Evolutionary conservation across 768 basidiomycete genomes (phyloP).

Genomic region (Amanita rubescens): DNA sequence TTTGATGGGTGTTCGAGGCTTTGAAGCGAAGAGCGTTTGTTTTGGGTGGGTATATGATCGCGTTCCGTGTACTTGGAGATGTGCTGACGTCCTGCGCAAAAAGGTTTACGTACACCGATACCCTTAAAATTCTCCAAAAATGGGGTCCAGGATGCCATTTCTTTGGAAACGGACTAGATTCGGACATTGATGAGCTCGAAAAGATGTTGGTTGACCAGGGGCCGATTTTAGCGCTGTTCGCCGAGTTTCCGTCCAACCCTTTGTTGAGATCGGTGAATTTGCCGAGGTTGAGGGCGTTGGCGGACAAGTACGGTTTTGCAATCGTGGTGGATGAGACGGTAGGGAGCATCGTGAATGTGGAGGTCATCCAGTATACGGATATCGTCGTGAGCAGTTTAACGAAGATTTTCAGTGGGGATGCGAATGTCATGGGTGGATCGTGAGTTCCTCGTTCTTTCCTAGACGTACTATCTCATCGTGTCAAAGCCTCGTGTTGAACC

Average conservation of each 20-base stretch:
- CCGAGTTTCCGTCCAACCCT: constrained; percentile 95
- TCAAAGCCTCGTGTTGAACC: no score
- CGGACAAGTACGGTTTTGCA: constrained; percentile 83
- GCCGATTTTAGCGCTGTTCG: constrained; percentile 76
- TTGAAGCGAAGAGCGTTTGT: constrained; percentile 77
- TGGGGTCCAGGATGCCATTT: constrained; percentile 96
- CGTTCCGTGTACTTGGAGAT: background rate
- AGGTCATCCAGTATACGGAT: constrained; percentile 80
- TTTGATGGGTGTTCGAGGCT: constrained; percentile 41
- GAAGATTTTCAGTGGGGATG: constrained; percentile 92
- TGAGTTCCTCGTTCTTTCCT: constrained; percentile 26
- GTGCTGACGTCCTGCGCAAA: background rate
- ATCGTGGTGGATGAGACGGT: constrained; percentile 90
- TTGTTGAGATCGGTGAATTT: constrained; percentile 80
- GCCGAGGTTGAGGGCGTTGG: constrained; percentile 71
- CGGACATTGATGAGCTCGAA: constrained; percentile 71
- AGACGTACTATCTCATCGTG: no score
- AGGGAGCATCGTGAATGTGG: constrained; percentile 91
- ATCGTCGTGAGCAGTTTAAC: constrained; percentile 87
- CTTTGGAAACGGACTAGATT: constrained; percentile 71
- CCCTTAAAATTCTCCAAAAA: constrained; percentile 88
- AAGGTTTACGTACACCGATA: constrained; percentile 96
- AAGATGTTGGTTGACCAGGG: constrained; percentile 46
- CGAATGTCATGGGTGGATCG: constrained; percentile 98
- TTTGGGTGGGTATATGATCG: constrained; percentile 63